Evolutionary conservation across 163 green algal genomes (phyloP).

Genomic region (Scenedesmus sp.): DNA sequence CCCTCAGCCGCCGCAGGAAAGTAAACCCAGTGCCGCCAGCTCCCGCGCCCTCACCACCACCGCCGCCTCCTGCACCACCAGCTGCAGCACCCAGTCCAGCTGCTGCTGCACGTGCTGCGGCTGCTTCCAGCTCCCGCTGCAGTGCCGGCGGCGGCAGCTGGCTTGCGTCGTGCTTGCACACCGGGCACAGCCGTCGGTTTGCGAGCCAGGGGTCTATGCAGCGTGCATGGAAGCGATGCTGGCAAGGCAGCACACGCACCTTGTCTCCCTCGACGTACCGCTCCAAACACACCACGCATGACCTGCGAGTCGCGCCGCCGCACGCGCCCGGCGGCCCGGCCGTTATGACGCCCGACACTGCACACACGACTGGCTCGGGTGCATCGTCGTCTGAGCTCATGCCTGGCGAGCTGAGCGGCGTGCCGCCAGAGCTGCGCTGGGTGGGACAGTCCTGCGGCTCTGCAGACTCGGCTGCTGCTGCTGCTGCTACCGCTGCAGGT

Average conservation of each 20-base stretch:
- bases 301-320: conserved; percentile 73
- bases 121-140: not conserved
- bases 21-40: not conserved
- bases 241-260: conserved; percentile 86
- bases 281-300: conserved; percentile 91
- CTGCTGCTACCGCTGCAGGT: not conserved
- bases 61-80: not conserved
- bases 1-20: conserved; percentile 6
- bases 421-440: conserved; percentile 18
- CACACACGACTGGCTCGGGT: not conserved
- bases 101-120: not conserved
- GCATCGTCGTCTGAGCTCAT: conserved; percentile 19
- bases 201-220: conserved; percentile 87
- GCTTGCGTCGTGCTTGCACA: conserved; percentile 59
- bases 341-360: conserved; percentile 29
- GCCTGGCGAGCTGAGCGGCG: not conserved
- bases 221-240: conserved; percentile 71
- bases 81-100: not conserved
- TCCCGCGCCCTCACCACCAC: not conserved
- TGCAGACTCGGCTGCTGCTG: not conserved
- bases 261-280: conserved; percentile 83
- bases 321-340: conserved; percentile 47
- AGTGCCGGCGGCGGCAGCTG: not conserved
- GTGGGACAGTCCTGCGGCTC: not conserved
- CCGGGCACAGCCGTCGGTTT: conserved; percentile 77